phyloP scores from a whole-genome alignment of 768 basidiomycete genomes.

The Boletus eberwhitei region DNA sequence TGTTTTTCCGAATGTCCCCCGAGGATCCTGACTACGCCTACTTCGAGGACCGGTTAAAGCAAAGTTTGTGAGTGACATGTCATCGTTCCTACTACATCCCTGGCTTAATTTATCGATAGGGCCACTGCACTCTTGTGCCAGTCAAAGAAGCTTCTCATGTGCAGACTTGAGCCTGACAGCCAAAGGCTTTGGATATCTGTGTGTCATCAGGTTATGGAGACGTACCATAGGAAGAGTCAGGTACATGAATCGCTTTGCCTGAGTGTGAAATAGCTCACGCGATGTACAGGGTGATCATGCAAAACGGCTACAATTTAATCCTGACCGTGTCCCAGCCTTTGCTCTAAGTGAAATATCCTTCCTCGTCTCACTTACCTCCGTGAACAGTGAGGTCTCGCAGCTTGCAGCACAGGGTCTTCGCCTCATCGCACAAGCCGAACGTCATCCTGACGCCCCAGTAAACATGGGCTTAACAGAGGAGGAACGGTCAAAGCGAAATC shows the following conservation, averaged over 20 bases:
- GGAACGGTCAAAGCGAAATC: constrained; percentile 63
- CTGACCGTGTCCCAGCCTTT: constrained; percentile 59
- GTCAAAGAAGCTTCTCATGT: constrained; percentile 53
- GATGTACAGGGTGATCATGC: constrained; percentile 39
- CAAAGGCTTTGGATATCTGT: constrained; percentile 71
- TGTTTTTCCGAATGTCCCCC: constrained; percentile 42
- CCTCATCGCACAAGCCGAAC: constrained; percentile 63
- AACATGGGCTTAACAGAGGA: constrained; percentile 53
- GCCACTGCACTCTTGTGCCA: constrained; percentile 40
- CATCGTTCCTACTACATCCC: neutral
- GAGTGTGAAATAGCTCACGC: constrained; percentile 3
- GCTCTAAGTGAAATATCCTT: constrained; percentile 70
- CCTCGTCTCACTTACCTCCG: constrained; percentile 67
- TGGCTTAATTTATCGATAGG: constrained; percentile 8
- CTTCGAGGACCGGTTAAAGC: constrained; percentile 44
- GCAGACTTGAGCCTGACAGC: constrained; percentile 56
- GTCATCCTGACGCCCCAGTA: constrained; percentile 54
- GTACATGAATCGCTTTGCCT: constrained; percentile 31
- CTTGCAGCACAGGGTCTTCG: constrained; percentile 68
- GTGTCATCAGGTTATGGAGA: constrained; percentile 55
- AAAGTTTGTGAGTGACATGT: constrained; percentile 41
- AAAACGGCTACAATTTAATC: constrained; percentile 47
- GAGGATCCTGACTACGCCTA: constrained; percentile 36
- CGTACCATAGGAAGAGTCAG: constrained; percentile 48
- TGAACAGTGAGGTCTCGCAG: constrained; percentile 62